These are phyloP conservation scores for Penicillium fimorum DNA, from an alignment of 495 filamentous ascomycete species.

Conservation along the genomic window DNA sequence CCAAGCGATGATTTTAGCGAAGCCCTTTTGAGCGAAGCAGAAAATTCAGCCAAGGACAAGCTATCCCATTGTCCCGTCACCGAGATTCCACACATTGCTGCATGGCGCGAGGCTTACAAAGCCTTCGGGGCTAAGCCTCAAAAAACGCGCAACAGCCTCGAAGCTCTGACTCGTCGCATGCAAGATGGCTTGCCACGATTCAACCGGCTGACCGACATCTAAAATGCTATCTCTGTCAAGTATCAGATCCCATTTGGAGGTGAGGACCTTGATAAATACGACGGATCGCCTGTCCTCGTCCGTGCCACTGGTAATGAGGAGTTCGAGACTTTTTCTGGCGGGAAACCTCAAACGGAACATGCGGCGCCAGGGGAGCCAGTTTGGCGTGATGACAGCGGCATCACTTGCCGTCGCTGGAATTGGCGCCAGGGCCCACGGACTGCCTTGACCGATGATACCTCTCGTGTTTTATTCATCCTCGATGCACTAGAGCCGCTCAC, in stretches of 20 bases:
- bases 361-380: constrained; percentile 27
- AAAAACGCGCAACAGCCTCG: constrained; percentile 30
- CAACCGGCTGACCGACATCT: constrained; percentile 38
- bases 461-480: constrained; percentile 28
- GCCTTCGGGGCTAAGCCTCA: constrained; percentile 25
- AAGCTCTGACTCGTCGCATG: constrained; percentile 32
- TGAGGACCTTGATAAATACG: constrained; percentile 37
- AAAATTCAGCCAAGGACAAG: constrained; percentile 10
- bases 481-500: constrained; percentile 23
- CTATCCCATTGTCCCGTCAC: constrained; percentile 11
- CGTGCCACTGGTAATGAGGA: constrained; percentile 29
- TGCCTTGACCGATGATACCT: constrained; percentile 28
- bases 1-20: constrained; percentile 20
- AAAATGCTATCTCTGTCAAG: constrained; percentile 38
- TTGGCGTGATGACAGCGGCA: constrained; percentile 32
- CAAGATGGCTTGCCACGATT: constrained; percentile 30
- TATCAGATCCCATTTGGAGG: constrained; percentile 35
- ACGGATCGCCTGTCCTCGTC: constrained; percentile 28
- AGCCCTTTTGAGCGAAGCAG: constrained; percentile 16
- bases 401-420: constrained; percentile 37
- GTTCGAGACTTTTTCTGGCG: constrained; percentile 26
- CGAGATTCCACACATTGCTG: constrained; percentile 26
- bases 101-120: constrained; percentile 28
- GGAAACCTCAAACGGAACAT: constrained; percentile 21
- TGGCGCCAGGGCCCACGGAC: constrained; percentile 34